These are phyloP conservation scores for Strigomonas oncopelti DNA, from an alignment of 208 protist genomes.

Conservation along the genomic window DNA sequence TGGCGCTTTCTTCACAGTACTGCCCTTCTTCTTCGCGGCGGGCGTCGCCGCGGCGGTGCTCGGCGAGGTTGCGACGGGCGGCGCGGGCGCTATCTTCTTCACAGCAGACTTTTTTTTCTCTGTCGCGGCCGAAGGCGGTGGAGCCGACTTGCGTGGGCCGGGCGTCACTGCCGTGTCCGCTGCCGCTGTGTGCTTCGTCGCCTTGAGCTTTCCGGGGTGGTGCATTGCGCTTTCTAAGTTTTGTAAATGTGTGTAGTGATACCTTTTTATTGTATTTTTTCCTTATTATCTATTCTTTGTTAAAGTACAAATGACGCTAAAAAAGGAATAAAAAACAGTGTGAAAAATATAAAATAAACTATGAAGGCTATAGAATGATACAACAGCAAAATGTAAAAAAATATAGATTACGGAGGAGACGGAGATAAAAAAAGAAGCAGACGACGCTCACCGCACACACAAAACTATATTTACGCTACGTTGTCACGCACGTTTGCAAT, in stretches of 20 bases:
- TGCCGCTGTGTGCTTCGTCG: neutral
- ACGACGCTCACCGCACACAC: too few relatives aligned
- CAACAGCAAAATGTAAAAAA: neutral
- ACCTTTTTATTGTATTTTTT: too few relatives aligned
- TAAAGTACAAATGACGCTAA: too few relatives aligned
- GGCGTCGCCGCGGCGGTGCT: neutral
- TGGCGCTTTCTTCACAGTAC: neutral
- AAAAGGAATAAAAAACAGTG: constrained; percentile 2
- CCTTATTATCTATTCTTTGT: too few relatives aligned
- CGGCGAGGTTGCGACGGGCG: neutral
- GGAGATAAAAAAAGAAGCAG: too few relatives aligned
- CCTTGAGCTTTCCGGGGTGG: neutral
- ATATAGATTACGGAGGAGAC: neutral
- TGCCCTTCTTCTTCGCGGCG: constrained; percentile 1
- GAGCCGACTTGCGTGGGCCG: neutral
- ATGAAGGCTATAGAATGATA: neutral
- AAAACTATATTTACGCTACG: too few relatives aligned
- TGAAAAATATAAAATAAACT: constrained; percentile 6
- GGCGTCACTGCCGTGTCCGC: neutral
- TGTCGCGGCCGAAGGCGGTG: neutral
- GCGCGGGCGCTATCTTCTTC: neutral
- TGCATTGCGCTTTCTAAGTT: neutral
- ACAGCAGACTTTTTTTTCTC: neutral
- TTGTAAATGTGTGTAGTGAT: too few relatives aligned
- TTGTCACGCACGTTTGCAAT: too few relatives aligned